Evolutionary conservation across 768 basidiomycete genomes (phyloP), one percentile per base, ranked within the genome.

Genomic region (Sarcodon sp.): DNA sequence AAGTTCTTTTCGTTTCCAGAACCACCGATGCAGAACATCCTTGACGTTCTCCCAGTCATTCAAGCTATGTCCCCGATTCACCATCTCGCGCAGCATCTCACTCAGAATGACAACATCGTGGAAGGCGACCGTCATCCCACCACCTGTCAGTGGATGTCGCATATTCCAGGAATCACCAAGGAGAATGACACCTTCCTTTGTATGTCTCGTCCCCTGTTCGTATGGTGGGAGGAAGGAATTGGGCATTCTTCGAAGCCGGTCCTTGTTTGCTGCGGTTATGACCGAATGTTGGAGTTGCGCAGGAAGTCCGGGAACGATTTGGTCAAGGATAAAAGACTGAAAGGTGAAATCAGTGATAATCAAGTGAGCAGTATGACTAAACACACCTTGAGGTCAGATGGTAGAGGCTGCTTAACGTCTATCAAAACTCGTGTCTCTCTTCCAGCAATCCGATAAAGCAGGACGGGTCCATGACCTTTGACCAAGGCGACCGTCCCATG

Each of bases 91-190:
- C 0, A 96, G 68, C 50, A 88, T 66, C 12, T 76, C 66, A 33
- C 79, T 64, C 11, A 98, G 71, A 33, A 87, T 54, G 11, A 90
- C 83, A 4, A 86, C 84, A 54, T 98, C 96, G 58, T 80, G 74
- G 43, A 98, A 69, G 2, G 91, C 92, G 35, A 97, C 94, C 0
- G 92, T 93, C 96, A 99, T 99, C 5, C 96, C 96, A 9, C 92
- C 91, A 5, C 96, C 96, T 0, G 96, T 99, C 16, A 99, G 73
- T 1, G 96, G 96, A 63, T 99, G 96, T 0, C 96, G 87, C 93
- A 98, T 98, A 61, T 98, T 99, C 85, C 90, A 94, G 2, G 94
- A 81, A 60, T 98, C 96, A 1, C 96, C 96, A 33, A 96, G 70
- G 52, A 98, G 78, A 50, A 99, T 67, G 8, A 79, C 79, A 21